phyloP scores from a whole-genome alignment of 306 rosid species.

The Myrica gale region DNA sequence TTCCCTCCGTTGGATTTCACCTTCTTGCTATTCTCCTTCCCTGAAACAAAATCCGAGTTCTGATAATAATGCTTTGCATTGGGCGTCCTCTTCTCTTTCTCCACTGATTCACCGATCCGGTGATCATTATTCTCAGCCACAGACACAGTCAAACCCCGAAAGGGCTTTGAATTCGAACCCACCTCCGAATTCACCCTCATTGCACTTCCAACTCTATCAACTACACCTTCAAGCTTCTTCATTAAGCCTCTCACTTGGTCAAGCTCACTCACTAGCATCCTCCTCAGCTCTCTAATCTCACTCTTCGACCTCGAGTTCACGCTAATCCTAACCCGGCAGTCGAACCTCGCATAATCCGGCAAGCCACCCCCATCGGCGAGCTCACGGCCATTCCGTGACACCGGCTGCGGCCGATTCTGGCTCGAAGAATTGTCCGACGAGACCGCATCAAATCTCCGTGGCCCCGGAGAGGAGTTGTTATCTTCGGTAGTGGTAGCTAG shows the following conservation, averaged over 20 bases:
- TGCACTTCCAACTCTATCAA: constrained; percentile 41
- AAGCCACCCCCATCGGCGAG: constrained; percentile 49
- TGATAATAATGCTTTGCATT: constrained; percentile 78
- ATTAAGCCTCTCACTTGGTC: constrained; percentile 57
- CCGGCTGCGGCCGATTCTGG: constrained; percentile 34
- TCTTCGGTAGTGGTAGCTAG: constrained; percentile 15
- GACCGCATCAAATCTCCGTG: constrained; percentile 30
- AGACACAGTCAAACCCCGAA: constrained; percentile 56
- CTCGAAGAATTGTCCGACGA: constrained; percentile 44
- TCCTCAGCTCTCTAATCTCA: constrained; percentile 46
- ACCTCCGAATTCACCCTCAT: constrained; percentile 65
- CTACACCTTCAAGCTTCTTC: constrained; percentile 59
- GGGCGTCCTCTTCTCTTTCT: constrained; percentile 88
- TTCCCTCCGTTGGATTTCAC: constrained; percentile 55
- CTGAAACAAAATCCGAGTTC: constrained; percentile 78
- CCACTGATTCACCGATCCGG: constrained; percentile 52
- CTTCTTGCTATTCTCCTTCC: constrained; percentile 81
- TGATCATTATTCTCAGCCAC: constrained; percentile 61
- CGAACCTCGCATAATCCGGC: constrained; percentile 28
- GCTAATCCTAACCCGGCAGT: constrained; percentile 41
- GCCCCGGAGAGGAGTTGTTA: constrained; percentile 2
- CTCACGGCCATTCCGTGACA: constrained; percentile 11
- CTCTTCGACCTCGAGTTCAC: constrained; percentile 29
- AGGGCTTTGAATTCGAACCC: constrained; percentile 59
- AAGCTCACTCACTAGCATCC: constrained; percentile 72